Conservation (phyloP, 257 asterid species). For the Coffea eugenioides region DNA sequence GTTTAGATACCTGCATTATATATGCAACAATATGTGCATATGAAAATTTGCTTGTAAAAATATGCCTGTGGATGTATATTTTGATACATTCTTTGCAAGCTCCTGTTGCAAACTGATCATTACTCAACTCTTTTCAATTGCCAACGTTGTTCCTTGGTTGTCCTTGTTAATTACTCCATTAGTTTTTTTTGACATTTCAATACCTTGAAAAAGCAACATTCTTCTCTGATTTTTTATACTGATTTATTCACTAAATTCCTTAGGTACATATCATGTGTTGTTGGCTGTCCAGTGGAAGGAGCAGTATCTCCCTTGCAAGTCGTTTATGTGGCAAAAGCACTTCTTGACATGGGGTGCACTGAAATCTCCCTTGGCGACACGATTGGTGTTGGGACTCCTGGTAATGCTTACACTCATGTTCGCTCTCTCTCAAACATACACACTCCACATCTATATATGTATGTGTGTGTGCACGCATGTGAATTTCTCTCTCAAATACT, state of each 20-base stretch:
- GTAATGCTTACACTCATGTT: slow-evolving; percentile 32
- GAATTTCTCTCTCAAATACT: too few relatives aligned
- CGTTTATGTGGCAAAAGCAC: slow-evolving; percentile 83
- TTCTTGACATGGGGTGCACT: slow-evolving; percentile 77
- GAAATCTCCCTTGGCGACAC: slow-evolving; percentile 98
- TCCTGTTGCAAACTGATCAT: not conserved
- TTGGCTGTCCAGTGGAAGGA: slow-evolving; percentile 98
- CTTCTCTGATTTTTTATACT: not conserved
- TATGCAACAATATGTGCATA: not conserved
- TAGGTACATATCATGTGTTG: slow-evolving; percentile 90
- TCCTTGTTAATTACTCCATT: not conserved
- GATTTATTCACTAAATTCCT: slow-evolving; percentile 18
- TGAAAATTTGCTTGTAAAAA: not conserved
- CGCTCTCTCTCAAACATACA: not conserved
- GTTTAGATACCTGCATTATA: too few relatives aligned
- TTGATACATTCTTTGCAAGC: not conserved
- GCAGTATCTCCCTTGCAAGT: slow-evolving; percentile 75
- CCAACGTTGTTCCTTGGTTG: not conserved
- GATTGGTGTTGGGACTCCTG: slow-evolving; percentile 96
- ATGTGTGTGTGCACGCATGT: not conserved
- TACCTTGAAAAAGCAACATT: not conserved
- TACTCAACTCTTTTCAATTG: not conserved
- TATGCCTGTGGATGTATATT: not conserved
- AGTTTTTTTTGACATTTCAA: not conserved
- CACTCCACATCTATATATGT: not conserved